Evolutionary conservation across 768 basidiomycete species (phyloP).

Genomic region (Grammothele lineata): DNA sequence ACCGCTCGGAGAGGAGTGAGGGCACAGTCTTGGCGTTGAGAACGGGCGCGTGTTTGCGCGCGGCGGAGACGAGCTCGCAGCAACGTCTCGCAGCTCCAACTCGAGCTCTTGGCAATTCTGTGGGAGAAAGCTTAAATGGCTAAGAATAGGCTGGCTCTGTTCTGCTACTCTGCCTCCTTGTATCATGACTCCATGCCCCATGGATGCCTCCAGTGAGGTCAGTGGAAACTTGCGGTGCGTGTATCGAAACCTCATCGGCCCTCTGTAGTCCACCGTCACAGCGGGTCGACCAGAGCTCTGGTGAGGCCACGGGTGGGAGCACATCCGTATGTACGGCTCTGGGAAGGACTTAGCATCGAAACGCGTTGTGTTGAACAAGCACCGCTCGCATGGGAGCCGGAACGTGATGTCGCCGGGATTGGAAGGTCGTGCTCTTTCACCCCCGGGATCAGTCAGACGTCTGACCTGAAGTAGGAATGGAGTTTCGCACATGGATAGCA

Average conservation of each 20-base stretch:
- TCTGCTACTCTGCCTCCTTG: no score
- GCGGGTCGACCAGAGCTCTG: no score
- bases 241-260: no score
- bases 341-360: neutral
- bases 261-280: no score
- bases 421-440: neutral
- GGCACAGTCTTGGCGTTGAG: conserved; percentile 5
- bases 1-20: no score
- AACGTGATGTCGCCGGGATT: neutral
- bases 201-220: no score
- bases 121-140: neutral
- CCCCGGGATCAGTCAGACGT: neutral
- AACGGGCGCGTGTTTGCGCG: neutral
- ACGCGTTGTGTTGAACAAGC: neutral
- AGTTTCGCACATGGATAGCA: no score
- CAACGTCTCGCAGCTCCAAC: neutral
- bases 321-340: neutral
- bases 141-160: neutral
- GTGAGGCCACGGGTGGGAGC: no score
- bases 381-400: neutral
- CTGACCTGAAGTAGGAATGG: no score
- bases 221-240: no score
- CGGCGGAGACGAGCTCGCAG: neutral
- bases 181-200: no score
- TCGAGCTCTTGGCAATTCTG: neutral